phyloP scores from a whole-genome alignment of 352 stramenopile genomes.

The Globisporangium apiculatum region DNA sequence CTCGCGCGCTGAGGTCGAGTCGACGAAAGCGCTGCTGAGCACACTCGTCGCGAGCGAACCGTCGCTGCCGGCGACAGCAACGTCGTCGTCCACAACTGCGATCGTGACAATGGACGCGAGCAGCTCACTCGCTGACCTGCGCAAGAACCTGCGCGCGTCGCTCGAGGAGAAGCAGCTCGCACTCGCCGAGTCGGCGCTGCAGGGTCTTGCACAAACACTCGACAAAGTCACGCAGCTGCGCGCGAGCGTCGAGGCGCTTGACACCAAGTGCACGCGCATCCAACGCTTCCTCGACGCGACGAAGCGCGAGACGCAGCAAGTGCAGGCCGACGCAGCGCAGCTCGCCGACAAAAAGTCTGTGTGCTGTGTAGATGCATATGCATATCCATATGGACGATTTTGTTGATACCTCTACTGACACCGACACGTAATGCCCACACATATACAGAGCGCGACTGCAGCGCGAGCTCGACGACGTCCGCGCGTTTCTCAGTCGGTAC shows the following conservation, averaged over 20 bases:
- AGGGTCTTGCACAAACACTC: constrained; percentile 36
- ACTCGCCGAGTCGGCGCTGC: constrained; percentile 39
- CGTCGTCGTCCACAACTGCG: not conserved
- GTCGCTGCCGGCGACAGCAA: not conserved
- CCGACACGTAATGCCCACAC: too few species aligned
- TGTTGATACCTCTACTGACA: too few species aligned
- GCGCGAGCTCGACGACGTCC: constrained; percentile 35
- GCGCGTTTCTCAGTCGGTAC: constrained; percentile 62
- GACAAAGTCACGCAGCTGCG: constrained; percentile 27
- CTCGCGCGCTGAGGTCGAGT: constrained; percentile 54
- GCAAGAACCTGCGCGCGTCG: constrained; percentile 34
- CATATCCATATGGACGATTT: constrained; percentile 3
- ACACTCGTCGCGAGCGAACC: constrained; percentile 36
- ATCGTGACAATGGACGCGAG: constrained; percentile 24
- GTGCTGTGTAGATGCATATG: not conserved
- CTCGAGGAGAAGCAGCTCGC: constrained; percentile 48
- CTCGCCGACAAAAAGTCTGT: constrained; percentile 38
- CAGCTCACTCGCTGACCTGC: constrained; percentile 29
- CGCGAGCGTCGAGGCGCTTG: constrained; percentile 31
- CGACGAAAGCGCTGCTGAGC: constrained; percentile 45
- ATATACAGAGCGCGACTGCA: constrained; percentile 32
- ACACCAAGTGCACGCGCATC: constrained; percentile 38
- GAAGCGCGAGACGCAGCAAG: constrained; percentile 58
- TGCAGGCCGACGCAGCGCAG: constrained; percentile 41
- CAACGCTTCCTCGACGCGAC: constrained; percentile 52